Conservation (phyloP, 805 yeast species). For the Wickerhamiella sorbophila region DNA sequence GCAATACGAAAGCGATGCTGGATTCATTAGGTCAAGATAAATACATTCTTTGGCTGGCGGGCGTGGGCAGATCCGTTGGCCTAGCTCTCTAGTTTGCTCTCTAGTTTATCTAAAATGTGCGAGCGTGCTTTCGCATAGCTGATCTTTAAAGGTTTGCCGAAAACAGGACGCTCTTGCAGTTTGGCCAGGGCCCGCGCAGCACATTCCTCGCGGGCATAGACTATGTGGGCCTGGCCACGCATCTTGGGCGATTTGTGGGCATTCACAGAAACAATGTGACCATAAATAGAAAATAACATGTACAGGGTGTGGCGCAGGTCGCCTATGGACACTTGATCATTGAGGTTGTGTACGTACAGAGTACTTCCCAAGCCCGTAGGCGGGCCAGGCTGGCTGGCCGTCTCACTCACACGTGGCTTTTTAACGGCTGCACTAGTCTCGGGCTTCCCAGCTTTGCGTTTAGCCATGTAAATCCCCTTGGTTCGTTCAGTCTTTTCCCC, state of each 20-base stretch:
- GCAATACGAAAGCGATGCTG: conserved; percentile 25
- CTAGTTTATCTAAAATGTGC: background rate
- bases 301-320: conserved; percentile 26
- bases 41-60: conserved; percentile 20
- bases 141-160: conserved; percentile 25
- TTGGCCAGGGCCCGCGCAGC: conserved; percentile 24
- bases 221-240: conserved; percentile 33
- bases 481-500: no score
- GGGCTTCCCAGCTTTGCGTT: background rate
- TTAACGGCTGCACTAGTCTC: background rate
- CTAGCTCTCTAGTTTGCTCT: conserved; percentile 13
- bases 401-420: no score
- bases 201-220: conserved; percentile 18
- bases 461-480: background rate
- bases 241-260: conserved; percentile 26
- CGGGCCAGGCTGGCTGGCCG: no score
- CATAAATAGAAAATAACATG: conserved; percentile 27
- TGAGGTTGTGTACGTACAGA: conserved; percentile 27
- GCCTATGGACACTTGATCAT: conserved; percentile 24
- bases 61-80: conserved; percentile 23
- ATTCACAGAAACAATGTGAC: conserved; percentile 25
- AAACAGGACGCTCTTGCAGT: conserved; percentile 21
- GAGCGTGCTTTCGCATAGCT: conserved; percentile 16
- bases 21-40: conserved; percentile 13
- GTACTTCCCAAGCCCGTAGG: no score